Evolutionary conservation across 2,329 filamentous ascomycete genomes (phyloP), one percentile per base, ranked within the genome.

Genomic region (Sclerotinia borealis): DNA sequence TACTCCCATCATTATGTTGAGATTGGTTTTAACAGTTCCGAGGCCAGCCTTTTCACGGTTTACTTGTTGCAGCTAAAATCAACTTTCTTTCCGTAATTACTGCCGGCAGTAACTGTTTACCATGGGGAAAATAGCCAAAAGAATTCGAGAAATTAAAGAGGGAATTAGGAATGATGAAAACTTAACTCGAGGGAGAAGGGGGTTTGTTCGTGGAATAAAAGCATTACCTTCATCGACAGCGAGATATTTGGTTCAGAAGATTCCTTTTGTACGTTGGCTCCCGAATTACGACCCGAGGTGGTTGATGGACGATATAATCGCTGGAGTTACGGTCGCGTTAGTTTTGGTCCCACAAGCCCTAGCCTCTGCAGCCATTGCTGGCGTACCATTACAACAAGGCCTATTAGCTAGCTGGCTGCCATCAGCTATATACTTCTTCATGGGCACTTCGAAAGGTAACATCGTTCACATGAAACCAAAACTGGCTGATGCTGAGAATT

Each of bases 281-380:
- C 85, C 86, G 13, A 78, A 78, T 51, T 89, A 89, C 72, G 79
- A 84, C 22, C 80, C 78, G 6, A 76, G 79, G 78, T 89, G 85
- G 85, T 71, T 88, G 1, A 64, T 85, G 22, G 84, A 84, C 69
- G 85, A 89, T 70, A 73, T 82, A 13, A 82, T 88, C 67, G 85
- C 83, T 13, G 86, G 86, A 22, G 77, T 84, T 67, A 88, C 83
- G 15, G 75, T 87, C 31, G 84, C 83, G 10, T 77, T 85, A 34
- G 81, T 85, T 77, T 76, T 87, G 49, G 85, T 87, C 61, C 84
- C 84, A 0, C 84, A 87, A 69, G 82, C 81, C 3, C 71, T 87
- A n/a, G 83, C 84, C 0, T 87, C 86, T 68, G 84, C 85, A 2
- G 83, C 85, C 68, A 83, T 87, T 63, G 85, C 85, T 5, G 83